These are phyloP conservation scores for Mitragyna speciosa DNA, from an alignment of 257 asterid genomes.

Conservation along the genomic window DNA sequence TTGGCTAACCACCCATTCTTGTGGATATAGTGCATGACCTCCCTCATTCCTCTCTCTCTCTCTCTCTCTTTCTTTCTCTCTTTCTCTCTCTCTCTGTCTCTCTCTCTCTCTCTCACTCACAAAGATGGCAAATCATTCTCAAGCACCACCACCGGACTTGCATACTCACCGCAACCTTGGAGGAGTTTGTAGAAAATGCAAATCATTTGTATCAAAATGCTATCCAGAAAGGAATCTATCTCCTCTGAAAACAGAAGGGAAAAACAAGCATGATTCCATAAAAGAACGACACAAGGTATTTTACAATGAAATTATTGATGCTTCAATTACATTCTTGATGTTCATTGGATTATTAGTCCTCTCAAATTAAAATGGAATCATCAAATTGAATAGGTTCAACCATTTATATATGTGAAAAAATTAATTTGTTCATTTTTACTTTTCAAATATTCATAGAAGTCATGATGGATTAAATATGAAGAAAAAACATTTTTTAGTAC, in stretches of 20 bases:
- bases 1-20: constrained; percentile 23
- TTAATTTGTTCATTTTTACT: no score
- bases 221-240: constrained; percentile 29
- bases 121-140: constrained; percentile 52
- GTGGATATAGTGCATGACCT: constrained; percentile 2
- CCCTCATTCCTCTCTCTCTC: constrained; percentile 3
- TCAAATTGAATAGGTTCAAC: neutral
- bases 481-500: neutral
- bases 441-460: no score
- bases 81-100: neutral
- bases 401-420: no score
- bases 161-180: constrained; percentile 44
- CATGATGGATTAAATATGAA: neutral
- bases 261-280: constrained; percentile 30
- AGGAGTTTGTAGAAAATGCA: constrained; percentile 45
- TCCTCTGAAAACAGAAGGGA: constrained; percentile 24
- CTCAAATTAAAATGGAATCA: neutral
- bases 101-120: neutral
- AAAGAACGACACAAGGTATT: constrained; percentile 34
- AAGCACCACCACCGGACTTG: constrained; percentile 42
- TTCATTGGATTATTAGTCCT: neutral
- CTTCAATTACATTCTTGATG: neutral
- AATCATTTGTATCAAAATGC: constrained; percentile 53
- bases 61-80: constrained; percentile 20
- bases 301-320: neutral